A percentile compares a stretch with the other conserved stretches of the same genome.
Conservation (phyloP, 345 rosid genomes). For the Melaleuca alternifolia region DNA sequence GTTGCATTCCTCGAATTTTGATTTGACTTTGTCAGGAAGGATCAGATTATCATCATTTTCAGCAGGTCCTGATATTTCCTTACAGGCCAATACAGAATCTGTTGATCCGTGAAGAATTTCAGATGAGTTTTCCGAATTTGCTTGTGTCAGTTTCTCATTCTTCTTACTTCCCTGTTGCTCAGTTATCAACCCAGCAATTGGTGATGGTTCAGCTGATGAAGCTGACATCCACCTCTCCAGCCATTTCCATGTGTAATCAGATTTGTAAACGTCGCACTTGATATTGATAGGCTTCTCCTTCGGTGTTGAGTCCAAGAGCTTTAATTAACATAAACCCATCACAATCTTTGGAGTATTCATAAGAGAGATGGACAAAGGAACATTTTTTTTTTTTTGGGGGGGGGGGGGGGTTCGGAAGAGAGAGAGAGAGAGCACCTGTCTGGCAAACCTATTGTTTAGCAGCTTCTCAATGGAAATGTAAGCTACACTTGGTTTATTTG, state of each 20-base stretch:
- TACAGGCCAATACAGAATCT: conserved; percentile 10
- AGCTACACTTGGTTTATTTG: conserved; percentile 21
- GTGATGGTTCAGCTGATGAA: conserved; percentile 32
- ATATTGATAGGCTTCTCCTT: conserved; percentile 51
- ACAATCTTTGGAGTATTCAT: neutral
- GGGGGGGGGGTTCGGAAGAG: neutral
- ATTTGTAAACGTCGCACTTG: conserved; percentile 76
- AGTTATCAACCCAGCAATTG: conserved; percentile 10
- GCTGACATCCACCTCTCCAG: conserved; percentile 93
- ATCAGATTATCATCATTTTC: conserved; percentile 30
- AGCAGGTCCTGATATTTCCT: conserved; percentile 13
- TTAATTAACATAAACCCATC: conserved; percentile 10
- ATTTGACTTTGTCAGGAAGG: conserved; percentile 18
- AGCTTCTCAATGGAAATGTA: conserved; percentile 52
- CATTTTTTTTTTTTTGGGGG: too few relatives aligned
- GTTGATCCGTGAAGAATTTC: conserved; percentile 19
- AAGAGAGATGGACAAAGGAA: neutral
- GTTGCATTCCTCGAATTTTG: conserved; percentile 12
- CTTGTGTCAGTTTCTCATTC: conserved; percentile 6
- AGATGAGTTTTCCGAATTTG: conserved; percentile 13
- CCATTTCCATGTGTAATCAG: conserved; percentile 88
- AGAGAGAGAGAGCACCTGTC: conserved; percentile 36
- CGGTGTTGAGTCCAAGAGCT: conserved; percentile 79
- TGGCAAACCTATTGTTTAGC: conserved; percentile 72
- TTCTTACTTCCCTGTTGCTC: conserved; percentile 31